These are phyloP conservation scores for Saccharomycopsis babjevae DNA, from an alignment of 805 yeast species.

Conservation along the genomic window DNA sequence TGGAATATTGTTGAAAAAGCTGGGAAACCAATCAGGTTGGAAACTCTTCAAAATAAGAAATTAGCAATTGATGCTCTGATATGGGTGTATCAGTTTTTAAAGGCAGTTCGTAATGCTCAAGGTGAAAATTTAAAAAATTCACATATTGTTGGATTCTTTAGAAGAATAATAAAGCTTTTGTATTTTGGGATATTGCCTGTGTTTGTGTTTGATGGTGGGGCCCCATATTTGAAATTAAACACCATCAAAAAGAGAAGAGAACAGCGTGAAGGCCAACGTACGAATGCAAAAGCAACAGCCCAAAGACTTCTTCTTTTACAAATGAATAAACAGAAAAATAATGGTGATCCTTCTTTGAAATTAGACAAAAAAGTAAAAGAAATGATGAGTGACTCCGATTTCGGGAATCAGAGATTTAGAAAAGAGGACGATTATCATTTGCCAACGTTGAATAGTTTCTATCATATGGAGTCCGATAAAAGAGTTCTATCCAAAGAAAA, in stretches of 20 bases:
- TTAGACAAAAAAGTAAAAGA: background rate
- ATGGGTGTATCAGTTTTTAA: conserved; percentile 94
- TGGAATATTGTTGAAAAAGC: conserved; percentile 90
- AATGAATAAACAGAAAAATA: conserved; percentile 24
- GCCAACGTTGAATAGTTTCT: conserved; percentile 56
- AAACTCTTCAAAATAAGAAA: conserved; percentile 64
- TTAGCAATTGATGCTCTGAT: conserved; percentile 97
- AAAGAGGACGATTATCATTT: conserved; percentile 77
- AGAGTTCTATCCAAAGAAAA: conserved; percentile 71
- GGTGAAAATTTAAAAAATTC: conserved; percentile 68
- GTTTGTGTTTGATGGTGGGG: conserved; percentile 94
- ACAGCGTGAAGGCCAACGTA: conserved; percentile 63
- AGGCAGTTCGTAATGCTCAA: conserved; percentile 81
- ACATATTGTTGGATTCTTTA: conserved; percentile 90
- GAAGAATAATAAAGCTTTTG: conserved; percentile 83
- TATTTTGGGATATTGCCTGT: conserved; percentile 83
- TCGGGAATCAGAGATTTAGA: conserved; percentile 29
- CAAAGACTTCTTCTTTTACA: conserved; percentile 71
- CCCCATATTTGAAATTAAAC: conserved; percentile 69
- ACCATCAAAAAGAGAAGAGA: conserved; percentile 69
- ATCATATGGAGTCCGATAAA: conserved; percentile 46
- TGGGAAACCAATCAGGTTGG: conserved; percentile 83
- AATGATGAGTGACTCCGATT: conserved; percentile 9
- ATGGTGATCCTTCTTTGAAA: background rate
- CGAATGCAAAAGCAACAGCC: conserved; percentile 65